Percentiles rank a stretch among this genome's conserved stretches.
Evolutionary conservation across 2,329 filamentous ascomycete species (phyloP).

Genomic region (Sporothrix mexicana): DNA sequence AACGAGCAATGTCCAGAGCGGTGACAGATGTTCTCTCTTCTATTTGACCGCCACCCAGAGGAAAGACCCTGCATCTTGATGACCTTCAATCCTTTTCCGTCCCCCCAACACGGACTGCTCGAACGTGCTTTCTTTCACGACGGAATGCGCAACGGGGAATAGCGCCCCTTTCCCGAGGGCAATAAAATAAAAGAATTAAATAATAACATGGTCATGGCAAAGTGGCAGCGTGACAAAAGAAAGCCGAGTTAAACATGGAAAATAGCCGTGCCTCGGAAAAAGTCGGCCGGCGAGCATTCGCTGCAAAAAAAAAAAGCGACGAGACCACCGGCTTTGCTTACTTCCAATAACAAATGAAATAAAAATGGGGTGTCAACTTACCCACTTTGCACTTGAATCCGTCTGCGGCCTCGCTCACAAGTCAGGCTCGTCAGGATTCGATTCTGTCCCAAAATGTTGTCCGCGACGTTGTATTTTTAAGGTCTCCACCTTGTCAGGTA

Average conservation of each 20-base stretch:
- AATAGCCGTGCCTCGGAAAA: constrained; percentile 4
- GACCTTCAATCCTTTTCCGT: background rate
- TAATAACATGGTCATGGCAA: background rate
- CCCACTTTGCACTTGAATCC: background rate
- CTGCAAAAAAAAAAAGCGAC: constrained; percentile 6
- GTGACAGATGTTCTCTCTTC: background rate
- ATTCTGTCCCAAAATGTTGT: background rate
- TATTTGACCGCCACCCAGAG: background rate
- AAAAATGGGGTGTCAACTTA: constrained; percentile 19
- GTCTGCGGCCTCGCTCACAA: background rate
- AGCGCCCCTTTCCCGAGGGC: background rate
- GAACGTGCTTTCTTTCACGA: background rate
- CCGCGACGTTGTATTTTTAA: background rate
- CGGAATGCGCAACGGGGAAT: background rate
- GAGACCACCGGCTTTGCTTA: too few species aligned
- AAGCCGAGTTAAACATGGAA: background rate
- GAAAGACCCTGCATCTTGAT: constrained; percentile 16
- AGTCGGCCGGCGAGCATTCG: background rate
- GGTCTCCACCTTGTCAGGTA: background rate
- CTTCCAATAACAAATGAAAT: background rate
- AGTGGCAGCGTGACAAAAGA: background rate
- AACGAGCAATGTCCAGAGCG: background rate
- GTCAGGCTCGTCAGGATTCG: too few species aligned
- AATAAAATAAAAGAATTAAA: background rate
- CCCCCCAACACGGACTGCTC: background rate